Percentiles rank a stretch among this genome's conserved stretches.
Evolutionary conservation across 164 flowering plant species (phyloP).

Genomic region (Magnolia changhungtana): DNA sequence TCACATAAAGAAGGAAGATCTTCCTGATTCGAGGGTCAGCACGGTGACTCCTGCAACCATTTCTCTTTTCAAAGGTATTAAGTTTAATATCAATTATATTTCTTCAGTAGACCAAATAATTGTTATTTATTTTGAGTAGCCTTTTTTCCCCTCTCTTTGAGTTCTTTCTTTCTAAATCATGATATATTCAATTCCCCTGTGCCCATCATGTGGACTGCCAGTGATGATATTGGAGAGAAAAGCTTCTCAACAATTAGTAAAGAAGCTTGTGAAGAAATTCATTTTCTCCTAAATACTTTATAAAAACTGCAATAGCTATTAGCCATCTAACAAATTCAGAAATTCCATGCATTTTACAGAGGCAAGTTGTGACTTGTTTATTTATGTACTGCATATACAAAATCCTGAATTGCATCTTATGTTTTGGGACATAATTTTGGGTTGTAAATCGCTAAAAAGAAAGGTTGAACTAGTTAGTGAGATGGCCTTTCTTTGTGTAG

Average conservation of each 20-base stretch:
- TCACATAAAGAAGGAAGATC: constrained; percentile 56
- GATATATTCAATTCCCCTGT: too few relatives aligned
- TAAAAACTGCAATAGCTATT: neutral
- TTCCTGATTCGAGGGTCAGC: constrained; percentile 96
- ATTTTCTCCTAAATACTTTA: neutral
- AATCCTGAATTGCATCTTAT: neutral
- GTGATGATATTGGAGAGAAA: neutral
- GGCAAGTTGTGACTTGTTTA: neutral
- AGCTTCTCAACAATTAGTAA: neutral
- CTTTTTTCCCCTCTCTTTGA: neutral
- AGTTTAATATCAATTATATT: neutral
- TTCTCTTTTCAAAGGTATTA: constrained; percentile 78
- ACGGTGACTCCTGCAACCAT: constrained; percentile 92
- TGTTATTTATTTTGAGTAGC: too few relatives aligned
- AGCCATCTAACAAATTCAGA: neutral
- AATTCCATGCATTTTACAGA: neutral
- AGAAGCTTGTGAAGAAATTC: neutral
- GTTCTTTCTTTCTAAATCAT: neutral
- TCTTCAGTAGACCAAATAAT: neutral
- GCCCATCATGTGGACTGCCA: neutral
- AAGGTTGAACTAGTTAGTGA: too few relatives aligned
- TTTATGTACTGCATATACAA: neutral
- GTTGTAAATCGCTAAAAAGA: too few relatives aligned
- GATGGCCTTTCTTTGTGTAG: too few relatives aligned
- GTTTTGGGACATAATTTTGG: too few relatives aligned